Evolutionary conservation across 2,329 filamentous ascomycete genomes (phyloP).

Genomic region (Immersiporthe knoxdaviesiana): DNA sequence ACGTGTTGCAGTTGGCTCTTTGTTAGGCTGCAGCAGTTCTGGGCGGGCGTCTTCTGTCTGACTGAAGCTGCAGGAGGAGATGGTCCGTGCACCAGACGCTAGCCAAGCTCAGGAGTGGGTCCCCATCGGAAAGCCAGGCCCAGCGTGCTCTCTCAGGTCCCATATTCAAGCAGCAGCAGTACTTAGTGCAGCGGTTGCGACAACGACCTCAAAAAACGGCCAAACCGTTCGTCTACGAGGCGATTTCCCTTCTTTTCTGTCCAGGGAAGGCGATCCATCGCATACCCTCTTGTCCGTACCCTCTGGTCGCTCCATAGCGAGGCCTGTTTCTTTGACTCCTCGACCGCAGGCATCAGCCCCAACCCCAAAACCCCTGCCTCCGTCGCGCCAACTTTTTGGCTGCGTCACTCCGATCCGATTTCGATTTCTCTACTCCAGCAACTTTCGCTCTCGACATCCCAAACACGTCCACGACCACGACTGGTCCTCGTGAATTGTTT

Average conservation of each 20-base stretch:
- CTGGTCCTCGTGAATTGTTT: neutral
- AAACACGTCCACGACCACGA: neutral
- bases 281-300: constrained; percentile 16
- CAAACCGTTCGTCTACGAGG: constrained; percentile 20
- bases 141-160: neutral
- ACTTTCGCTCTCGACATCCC: constrained; percentile 13
- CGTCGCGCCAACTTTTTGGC: constrained; percentile 24
- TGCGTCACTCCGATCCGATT: constrained; percentile 28
- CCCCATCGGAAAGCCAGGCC: constrained; percentile 11
- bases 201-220: constrained; percentile 16
- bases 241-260: constrained; percentile 20
- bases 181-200: constrained; percentile 12
- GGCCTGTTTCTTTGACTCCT: neutral
- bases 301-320: constrained; percentile 17
- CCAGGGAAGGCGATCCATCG: constrained; percentile 21
- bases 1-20: neutral
- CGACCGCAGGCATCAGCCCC: neutral
- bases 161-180: constrained; percentile 8
- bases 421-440: constrained; percentile 23
- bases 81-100: constrained; percentile 11
- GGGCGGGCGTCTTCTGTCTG: neutral
- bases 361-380: constrained; percentile 17
- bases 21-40: neutral
- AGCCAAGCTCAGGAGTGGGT: constrained; percentile 12
- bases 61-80: neutral